These are phyloP conservation scores for Penicillium soppii DNA, from an alignment of 495 filamentous ascomycete genomes.

Conservation along the genomic window DNA sequence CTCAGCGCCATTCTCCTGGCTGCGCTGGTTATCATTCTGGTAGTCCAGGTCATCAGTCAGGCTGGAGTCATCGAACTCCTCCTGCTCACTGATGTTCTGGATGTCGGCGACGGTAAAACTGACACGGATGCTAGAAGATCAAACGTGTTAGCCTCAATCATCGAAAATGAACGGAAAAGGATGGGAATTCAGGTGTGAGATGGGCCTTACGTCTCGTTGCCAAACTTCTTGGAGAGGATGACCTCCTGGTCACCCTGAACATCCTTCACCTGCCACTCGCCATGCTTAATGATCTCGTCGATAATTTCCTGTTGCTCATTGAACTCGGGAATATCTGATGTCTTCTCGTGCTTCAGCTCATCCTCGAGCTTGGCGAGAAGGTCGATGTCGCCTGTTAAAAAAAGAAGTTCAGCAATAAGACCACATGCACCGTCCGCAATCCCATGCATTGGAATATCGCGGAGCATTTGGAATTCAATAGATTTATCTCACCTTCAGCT, in stretches of 20 bases:
- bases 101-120: conserved; percentile 93
- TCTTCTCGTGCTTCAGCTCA: conserved; percentile 49
- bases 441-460: neutral
- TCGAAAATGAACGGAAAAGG: conserved; percentile 6
- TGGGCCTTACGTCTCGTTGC: conserved; percentile 72
- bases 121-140: conserved; percentile 69
- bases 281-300: conserved; percentile 75
- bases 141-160: conserved; percentile 7
- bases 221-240: conserved; percentile 74
- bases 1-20: conserved; percentile 45
- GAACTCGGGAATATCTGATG: conserved; percentile 37
- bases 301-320: conserved; percentile 66
- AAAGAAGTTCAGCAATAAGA: conserved; percentile 11
- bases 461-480: neutral
- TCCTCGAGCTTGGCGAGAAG: conserved; percentile 49
- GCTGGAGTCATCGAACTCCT: conserved; percentile 47
- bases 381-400: conserved; percentile 43
- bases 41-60: conserved; percentile 51
- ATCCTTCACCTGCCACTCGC: conserved; percentile 69
- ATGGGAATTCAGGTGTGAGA: neutral
- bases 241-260: conserved; percentile 83
- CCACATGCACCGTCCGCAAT: neutral
- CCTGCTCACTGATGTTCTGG: conserved; percentile 65
- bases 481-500: conserved; percentile 51
- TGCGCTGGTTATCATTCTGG: conserved; percentile 51